Evolutionary conservation across 2,329 filamentous ascomycete genomes (phyloP), one percentile per base, ranked within the genome.

Genomic region (Cladosporium halotolerans): DNA sequence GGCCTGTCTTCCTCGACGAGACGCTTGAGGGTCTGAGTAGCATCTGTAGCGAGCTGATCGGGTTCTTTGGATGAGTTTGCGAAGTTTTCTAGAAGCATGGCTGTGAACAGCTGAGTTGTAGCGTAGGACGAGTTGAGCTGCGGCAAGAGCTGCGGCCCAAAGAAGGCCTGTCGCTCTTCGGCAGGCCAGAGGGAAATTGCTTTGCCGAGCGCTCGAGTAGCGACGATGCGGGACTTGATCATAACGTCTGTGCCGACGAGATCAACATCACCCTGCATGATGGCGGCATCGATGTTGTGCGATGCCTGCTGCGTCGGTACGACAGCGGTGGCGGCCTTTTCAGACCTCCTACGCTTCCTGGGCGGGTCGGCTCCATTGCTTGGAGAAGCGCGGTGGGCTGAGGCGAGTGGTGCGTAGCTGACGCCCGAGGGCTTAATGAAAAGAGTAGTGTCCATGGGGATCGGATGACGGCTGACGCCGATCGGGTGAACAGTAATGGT

Each of bases 201-300:
- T 59, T 89, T 80, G 33, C 92, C 93, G 70, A 99, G 83, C 2
- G 93, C 93, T 64, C 81, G 84, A 16, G 92, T 88, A 10, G 91
- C 89, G 55, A 83, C 87, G n/a, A 95, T 85, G 60, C 92, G 88
- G 7, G 91, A 96, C 57, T 92, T 84, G 46, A 97, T 83, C 69
- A 99, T 82, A 6, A 85, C 85, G 56, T 99, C 93, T 63, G 87
- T 81, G 32, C 93, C 91, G 23, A 99, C 91, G 40, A 99, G 78
- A 66, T 99, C 95, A 44, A 97, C 85, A 64, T 99, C 95, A 48
- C 95, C 93, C 67, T 92, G 88, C 76, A 99, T 90, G 86, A 99
- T 96, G 61, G 95, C 91, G 9, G 91, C 93, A 68, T 99, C 93
- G 14, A 99, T 89, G 68, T 99, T 96, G 70, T 99, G 93, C 1